phyloP scores from a whole-genome alignment of 2,329 filamentous ascomycete species.

The Fusarium sp. region DNA sequence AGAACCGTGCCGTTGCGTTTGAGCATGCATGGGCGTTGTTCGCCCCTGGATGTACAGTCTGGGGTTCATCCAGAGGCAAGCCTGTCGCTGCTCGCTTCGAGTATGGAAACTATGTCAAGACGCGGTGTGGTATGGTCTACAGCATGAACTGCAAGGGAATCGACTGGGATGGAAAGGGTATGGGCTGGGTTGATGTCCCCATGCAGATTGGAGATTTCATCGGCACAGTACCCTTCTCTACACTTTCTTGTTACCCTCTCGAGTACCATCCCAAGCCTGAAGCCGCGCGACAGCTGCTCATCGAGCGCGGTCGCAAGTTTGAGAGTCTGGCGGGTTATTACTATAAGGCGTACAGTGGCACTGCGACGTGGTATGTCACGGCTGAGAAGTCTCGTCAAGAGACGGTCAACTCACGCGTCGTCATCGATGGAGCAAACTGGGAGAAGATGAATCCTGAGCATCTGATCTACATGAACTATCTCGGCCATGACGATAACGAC shows the following conservation, averaged over 20 bases:
- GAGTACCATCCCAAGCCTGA: conserved; percentile 56
- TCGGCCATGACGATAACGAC: not conserved
- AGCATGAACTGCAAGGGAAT: conserved; percentile 55
- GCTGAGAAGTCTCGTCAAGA: conserved; percentile 42
- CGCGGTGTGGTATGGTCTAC: conserved; percentile 54
- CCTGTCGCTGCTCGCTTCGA: conserved; percentile 55
- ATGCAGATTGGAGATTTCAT: conserved; percentile 55
- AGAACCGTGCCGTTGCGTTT: conserved; percentile 65
- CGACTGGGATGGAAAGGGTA: conserved; percentile 61
- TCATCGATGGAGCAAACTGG: conserved; percentile 49
- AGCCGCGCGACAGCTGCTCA: conserved; percentile 49
- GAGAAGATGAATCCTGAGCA: conserved; percentile 47
- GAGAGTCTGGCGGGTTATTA: conserved; percentile 59
- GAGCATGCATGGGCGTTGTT: conserved; percentile 66
- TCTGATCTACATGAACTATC: conserved; percentile 34
- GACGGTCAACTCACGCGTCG: conserved; percentile 48
- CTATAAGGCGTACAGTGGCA: conserved; percentile 60
- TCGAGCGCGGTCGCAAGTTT: conserved; percentile 57
- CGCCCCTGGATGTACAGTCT: conserved; percentile 57
- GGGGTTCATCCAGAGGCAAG: conserved; percentile 54
- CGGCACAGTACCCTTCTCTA: conserved; percentile 58
- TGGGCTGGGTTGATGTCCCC: conserved; percentile 54
- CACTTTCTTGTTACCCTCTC: conserved; percentile 58
- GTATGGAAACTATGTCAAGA: conserved; percentile 52
- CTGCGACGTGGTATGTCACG: conserved; percentile 48